phyloP scores from a whole-genome alignment of 164 flowering plant genomes.

The Tetracentron sinense region DNA sequence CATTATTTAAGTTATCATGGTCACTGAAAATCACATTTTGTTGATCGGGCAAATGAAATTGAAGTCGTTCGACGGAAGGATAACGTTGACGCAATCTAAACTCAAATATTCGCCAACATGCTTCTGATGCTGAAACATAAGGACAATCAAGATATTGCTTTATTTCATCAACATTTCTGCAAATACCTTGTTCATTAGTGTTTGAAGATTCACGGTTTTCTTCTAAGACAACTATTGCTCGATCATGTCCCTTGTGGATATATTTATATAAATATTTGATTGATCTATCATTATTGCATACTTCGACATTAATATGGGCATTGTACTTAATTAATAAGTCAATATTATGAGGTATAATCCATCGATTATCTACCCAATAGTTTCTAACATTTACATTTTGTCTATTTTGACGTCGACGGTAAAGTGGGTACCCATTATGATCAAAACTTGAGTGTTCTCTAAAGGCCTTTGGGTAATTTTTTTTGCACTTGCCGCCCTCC shows the following conservation, averaged over 20 bases:
- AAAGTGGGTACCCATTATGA: not conserved
- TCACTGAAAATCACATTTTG: not conserved
- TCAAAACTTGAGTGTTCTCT: not conserved
- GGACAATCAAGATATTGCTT: not conserved
- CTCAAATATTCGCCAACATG: conserved; percentile 3
- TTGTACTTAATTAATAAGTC: not conserved
- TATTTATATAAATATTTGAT: conserved; percentile 1
- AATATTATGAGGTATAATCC: conserved; percentile 6
- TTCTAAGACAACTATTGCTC: not conserved
- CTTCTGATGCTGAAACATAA: not conserved
- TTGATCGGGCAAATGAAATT: not conserved
- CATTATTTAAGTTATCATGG: not conserved
- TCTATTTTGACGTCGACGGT: not conserved
- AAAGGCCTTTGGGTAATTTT: not conserved
- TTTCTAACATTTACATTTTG: not conserved
- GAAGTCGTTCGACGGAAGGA: not conserved
- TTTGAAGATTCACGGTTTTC: no score
- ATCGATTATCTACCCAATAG: not conserved
- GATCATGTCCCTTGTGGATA: not conserved
- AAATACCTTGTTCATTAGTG: no score
- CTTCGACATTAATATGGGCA: not conserved
- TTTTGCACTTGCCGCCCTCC: not conserved
- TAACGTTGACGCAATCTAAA: not conserved
- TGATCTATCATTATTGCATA: not conserved
- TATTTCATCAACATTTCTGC: not conserved